A percentile compares a stretch with the other conserved stretches of the same genome.
Conservation (phyloP, 345 rosid genomes). For the Nephelium lappaceum region DNA sequence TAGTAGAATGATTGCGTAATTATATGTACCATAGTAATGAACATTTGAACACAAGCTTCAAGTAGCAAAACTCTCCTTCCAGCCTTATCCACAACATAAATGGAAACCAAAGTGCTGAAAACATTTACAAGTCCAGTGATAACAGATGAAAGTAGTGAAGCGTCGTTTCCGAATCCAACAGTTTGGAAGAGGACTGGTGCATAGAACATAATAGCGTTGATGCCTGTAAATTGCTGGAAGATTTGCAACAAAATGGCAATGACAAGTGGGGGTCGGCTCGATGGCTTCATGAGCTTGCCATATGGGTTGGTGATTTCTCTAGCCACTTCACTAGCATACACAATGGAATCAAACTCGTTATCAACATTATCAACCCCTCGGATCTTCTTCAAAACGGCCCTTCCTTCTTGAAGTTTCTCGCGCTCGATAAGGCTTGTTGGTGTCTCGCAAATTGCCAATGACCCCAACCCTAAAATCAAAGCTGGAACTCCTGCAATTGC, state of each 20-base stretch:
- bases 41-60: constrained; percentile 47
- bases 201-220: too few species aligned
- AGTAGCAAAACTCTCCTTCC: constrained; percentile 62
- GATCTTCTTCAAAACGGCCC: constrained; percentile 39
- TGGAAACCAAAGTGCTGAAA: constrained; percentile 53
- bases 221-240: too few species aligned
- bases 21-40: constrained; percentile 31
- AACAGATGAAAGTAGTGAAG: too few species aligned
- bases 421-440: constrained; percentile 66
- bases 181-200: too few species aligned
- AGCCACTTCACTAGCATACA: constrained; percentile 37
- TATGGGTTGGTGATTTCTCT: constrained; percentile 44
- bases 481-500: constrained; percentile 45
- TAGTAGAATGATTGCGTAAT: too few species aligned
- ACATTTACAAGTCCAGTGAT: background rate
- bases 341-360: constrained; percentile 30
- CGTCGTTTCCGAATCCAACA: too few species aligned
- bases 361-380: constrained; percentile 34
- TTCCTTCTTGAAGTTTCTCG: constrained; percentile 43
- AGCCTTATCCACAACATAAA: constrained; percentile 51
- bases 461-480: constrained; percentile 41
- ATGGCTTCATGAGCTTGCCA: constrained; percentile 39
- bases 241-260: constrained; percentile 21
- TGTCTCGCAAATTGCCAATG: constrained; percentile 50
- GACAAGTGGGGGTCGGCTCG: constrained; percentile 36